These are phyloP conservation scores for Trichoderma koningiopsis DNA, from an alignment of 2,329 filamentous ascomycete genomes.

Conservation along the genomic window DNA sequence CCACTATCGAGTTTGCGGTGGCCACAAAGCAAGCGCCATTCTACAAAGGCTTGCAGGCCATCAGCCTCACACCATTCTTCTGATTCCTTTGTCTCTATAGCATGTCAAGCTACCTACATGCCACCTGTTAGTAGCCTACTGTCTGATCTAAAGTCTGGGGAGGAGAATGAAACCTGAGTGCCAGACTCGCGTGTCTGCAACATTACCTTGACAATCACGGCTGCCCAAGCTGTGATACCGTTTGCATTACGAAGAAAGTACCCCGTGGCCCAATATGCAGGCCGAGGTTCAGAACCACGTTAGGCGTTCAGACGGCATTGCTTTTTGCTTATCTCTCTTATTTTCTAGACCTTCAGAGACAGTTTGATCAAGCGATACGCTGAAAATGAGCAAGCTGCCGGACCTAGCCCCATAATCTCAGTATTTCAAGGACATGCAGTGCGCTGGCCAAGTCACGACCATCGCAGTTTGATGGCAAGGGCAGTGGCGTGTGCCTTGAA, in stretches of 20 bases:
- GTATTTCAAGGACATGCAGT: background rate
- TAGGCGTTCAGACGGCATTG: background rate
- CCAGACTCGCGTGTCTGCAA: constrained; percentile 17
- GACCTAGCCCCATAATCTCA: background rate
- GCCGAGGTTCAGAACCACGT: background rate
- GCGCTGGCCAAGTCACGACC: background rate
- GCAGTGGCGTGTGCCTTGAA: background rate
- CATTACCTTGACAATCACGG: constrained; percentile 20
- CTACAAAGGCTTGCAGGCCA: background rate
- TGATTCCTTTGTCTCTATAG: no score
- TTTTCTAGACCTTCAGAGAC: background rate
- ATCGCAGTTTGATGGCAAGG: background rate
- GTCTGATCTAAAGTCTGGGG: background rate
- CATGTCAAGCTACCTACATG: background rate
- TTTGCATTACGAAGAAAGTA: constrained; percentile 4
- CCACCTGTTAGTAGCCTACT: background rate
- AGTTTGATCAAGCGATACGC: background rate
- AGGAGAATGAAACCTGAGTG: constrained; percentile 5
- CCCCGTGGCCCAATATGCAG: background rate
- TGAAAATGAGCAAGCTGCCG: background rate
- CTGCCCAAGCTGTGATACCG: constrained; percentile 22
- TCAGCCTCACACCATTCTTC: background rate
- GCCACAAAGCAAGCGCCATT: background rate
- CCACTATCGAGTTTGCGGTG: background rate
- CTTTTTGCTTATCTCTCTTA: background rate